Evolutionary conservation across 352 stramenopile species (phyloP), one percentile per base, ranked within the genome.

Genomic region (Phytophthora crassamura): DNA sequence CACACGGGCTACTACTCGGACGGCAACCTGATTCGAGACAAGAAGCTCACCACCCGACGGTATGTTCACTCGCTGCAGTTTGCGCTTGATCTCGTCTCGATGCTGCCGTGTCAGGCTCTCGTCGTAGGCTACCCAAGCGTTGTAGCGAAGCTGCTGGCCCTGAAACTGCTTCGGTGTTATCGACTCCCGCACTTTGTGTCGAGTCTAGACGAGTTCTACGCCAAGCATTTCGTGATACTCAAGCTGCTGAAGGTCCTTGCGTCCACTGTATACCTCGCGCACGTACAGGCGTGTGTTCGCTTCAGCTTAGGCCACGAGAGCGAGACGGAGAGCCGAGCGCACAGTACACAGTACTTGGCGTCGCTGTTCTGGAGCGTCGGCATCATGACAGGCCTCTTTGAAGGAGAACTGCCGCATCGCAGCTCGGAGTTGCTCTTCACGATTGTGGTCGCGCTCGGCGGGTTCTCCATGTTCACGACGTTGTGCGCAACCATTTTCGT

Each of bases 401-500:
- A 93, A 64, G 84, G 82, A 6, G 77, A 90, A 35, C 63, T 90
- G 0, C 82, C 85, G 0, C 74, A 79, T 5, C 64, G 63, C 3
- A 72, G 81, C 16, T 14, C 45, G 1, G 73, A 91, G 55, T 88
- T 90, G 43, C 5, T 88, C 7, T 91, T 91, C 58, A 90, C 79
- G 4, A 75, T 84, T 30, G 48, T 77, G n/a, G 83, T 93, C 14
- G 84, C 81, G 7, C 53, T 84, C 5, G 80, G 82, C 30, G 85
- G 85, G 0, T 93, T 93, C 45, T 80, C 80, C 11, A 64, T 91
- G 49, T 93, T 93, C 46, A 88, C 82, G 10, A 72, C 69, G 2
- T 63, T 91, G 34, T 87, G 76, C 15, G 81, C 81, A 3, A 93
- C 83, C 22, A 82, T 93, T 20, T 93, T 93, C 51, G 84, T 90